Base-by-base conservation (phyloP, 2,329 filamentous ascomycete genomes). In the Aspergillus tubingensis region DNA sequence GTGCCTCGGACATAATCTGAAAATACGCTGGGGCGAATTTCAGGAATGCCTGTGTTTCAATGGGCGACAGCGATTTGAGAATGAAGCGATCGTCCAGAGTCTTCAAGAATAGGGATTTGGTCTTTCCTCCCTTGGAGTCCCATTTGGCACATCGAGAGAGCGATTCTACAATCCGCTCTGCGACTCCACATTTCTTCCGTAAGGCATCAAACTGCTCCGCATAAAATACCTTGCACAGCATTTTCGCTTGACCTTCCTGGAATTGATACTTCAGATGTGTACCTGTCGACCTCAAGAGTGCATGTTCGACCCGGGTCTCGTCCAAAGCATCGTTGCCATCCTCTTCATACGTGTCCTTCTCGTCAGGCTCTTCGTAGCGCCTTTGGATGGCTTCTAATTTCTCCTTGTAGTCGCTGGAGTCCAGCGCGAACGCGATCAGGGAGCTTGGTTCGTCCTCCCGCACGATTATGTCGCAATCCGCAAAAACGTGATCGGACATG, bases 211-310 rank as follows among this genome's bases (percentile, higher is more conserved):
- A 99, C 65, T 97, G 95, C 75, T 98, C 95, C 0, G 95, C 95
- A 70, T 96, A 99, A 77, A 99, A 98, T 50, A 99, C 95, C 77
- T 99, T 99, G 81, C 96, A 98, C 53, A 94, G 89, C 85, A 97
- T 96, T 70, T 90, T 91, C 3, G 96, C 94, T n/a, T 91, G 88
- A 0, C 94, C 92, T 73, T 97, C 93, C 27, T 89, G 89, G 77
- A 98, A 99, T 62, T 96, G 92, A 73, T 97, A 99, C 72, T 96
- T 96, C 67, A 97, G 87, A 75, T 99, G 95, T 1, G 92, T 96
- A 39, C 94, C 93, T 0, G 91, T 96, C 30, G 89, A 85, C 64
- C 92, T 87, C 32, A 96, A 82, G 25, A 99, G 82, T 39, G 92
- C 95, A 65, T 90, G 89, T 75, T 99, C 93, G 8, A 98, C 86